Base-by-base conservation (phyloP, 2,329 filamentous ascomycete species). In the Tolypocladium paradoxum region DNA sequence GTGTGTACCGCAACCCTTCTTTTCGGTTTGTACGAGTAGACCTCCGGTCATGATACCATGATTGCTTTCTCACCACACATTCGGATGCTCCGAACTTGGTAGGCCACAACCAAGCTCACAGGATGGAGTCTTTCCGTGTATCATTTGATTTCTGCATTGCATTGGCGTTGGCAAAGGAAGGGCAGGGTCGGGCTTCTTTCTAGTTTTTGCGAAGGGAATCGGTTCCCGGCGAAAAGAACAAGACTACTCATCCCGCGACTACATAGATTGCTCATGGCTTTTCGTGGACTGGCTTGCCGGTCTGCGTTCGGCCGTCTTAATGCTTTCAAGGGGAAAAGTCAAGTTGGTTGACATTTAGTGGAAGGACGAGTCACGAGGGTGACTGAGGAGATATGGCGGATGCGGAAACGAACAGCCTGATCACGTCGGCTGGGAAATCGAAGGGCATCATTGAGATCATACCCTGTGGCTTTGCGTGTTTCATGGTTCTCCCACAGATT, bases 161-260 rank as follows among this genome's bases (percentile, higher is more conserved):
- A 81, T 62, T 68, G 78, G 78, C 78, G 78, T 82, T 81, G 65
- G 69, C 58, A 65, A 62, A 65, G 69, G 65, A 64, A 55, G 63
- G 59, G 53, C 52, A 59, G 60, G 60, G 59, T 58, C 60, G 60
- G 63, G 61, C 56, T 58, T 54, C 57, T 59, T 61, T 62, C 46
- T 58, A 59, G 57, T 55, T 55, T 49, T 58, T 52, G 56, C 56
- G 63, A 65, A 54, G 63, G 63, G 64, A 61, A 58, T 61, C 63
- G 65, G 62, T 63, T 59, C 55, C 61, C 54, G 61, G 60, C 62
- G 64, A 68, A 69, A 68, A 64, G 61, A 62, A 54, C 54, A 66
- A 69, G 66, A 70, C 62, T 65, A 64, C 59, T 64, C 62, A 68
- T 67, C 61, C 64, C 66, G 63, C 68, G 64, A 70, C 55, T 61